Evolutionary conservation across 225 moss, liverwort and hornwort genomes (phyloP), one percentile per base, ranked within the genome.

Genomic region (Rhytidiadelphus loreus): DNA sequence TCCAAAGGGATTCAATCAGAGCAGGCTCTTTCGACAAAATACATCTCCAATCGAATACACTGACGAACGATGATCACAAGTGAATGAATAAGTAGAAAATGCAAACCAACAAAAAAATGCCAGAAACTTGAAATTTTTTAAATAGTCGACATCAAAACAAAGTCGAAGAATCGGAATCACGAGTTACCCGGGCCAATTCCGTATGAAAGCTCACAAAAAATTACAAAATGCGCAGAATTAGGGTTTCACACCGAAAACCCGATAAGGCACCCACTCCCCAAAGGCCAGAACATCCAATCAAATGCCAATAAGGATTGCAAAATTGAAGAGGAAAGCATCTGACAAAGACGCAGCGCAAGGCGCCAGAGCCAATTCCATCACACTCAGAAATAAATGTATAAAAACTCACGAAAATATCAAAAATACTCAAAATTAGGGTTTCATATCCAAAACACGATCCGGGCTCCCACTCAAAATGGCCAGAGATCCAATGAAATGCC

Each of bases 331-430:
- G 50, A 29, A 24, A 9, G 48, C n/a, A 94, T 93, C 94, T 96
- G 95, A 56, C 94, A 97, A 55, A 96, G 94, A 25, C 93, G 94
- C 32, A 95, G 94, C n/a, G 95, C 97, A n/a, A 96, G 95, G 26
- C 93, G 32, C 26, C 81, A 81, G 62, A 81, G 62, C 22, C 44
- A 30, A 62, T 62, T 81, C 22, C 62, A 5, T 81, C 81, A 44
- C 46, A 74, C 56, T 75, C 65, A 2, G 24, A 85, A 58, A 22
- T 12, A 13, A 66, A 57, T 5, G 53, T 30, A 57, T 9, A 57
- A 26, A 26, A 39, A 11, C 0, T n/a, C 39, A 56, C 3, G 37
- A 57, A 37, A 26, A 25, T 17, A 16, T 37, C 9, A 2, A 25
- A 77, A 55, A 25, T 7, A 17, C 57, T 11, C 57, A 26, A 1